Evolutionary conservation across 2,329 filamentous ascomycete genomes (phyloP), one percentile per base, ranked within the genome.

Genomic region (Rosellinia necatrix): DNA sequence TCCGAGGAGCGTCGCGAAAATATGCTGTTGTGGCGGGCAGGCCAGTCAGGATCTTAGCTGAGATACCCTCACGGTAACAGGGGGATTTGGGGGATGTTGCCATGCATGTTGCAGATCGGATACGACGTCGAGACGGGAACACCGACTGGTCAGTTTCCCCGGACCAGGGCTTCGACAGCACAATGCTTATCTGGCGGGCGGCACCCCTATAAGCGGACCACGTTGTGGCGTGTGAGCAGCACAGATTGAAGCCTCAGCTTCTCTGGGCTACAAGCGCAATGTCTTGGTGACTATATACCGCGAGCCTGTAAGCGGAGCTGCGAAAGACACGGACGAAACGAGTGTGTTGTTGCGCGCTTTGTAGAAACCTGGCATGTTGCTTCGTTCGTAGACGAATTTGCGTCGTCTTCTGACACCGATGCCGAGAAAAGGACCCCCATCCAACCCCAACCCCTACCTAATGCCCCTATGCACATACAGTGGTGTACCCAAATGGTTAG

Each of bases 81-180:
- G 35, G 48, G 21, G 47, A 25, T 46, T 44, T 17, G 15, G 51
- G 40, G 54, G 42, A 53, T 30, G 49, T 32, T 41, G 38, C 43
- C 34, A 46, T 52, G 58, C 50, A 60, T 35, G 19, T 25, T 50
- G 56, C 50, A 49, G 43, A 52, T 38, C 55, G 6, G 41, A 49
- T 58, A 41, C 50, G 19, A 61, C 49, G 38, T 42, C 19, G 30
- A 24, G 22, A 52, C 58, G 58, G 58, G 17, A 38, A 58, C 47
- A 43, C 58, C 58, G 58, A 61, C 37, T 55, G 50, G 58, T 24
- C 40, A 27, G 25, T 42, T 34, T 52, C 46, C 37, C 46, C 54
- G 43, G 46, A 37, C 46, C 54, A 52, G 42, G 41, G 27, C 42
- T 34, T 13, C 41, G 15, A 10, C 6, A 4, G 22, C 17, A 29